Percentiles rank a stretch among this genome's conserved stretches.
Conservation (phyloP, 352 stramenopile genomes). For the Globisporangium paroecandrum region DNA sequence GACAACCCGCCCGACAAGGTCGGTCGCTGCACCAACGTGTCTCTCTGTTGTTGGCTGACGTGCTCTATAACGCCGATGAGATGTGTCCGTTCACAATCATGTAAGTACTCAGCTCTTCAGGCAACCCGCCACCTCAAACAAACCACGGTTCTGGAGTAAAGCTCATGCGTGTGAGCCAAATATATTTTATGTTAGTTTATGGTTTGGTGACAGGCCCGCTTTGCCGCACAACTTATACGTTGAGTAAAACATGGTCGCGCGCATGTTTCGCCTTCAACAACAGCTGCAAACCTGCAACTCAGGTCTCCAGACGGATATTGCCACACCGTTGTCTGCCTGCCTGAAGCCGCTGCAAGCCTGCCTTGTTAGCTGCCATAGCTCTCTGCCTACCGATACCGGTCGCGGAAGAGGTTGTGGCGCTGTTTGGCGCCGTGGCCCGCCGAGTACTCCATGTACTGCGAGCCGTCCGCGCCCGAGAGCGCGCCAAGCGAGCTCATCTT, state of each 20-base stretch:
- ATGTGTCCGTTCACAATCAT: background rate
- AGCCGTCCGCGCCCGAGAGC: conserved; percentile 73
- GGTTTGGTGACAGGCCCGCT: background rate
- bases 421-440: conserved; percentile 77
- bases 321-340: background rate
- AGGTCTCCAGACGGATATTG: background rate
- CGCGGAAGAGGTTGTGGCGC: conserved; percentile 84
- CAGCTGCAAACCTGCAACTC: background rate
- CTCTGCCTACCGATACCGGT: conserved; percentile 61
- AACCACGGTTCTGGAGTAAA: background rate
- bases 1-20: background rate
- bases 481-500: conserved; percentile 70
- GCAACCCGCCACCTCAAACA: background rate
- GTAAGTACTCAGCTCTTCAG: background rate
- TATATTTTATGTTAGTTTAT: background rate
- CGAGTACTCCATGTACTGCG: conserved; percentile 87
- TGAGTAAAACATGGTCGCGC: background rate
- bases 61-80: background rate
- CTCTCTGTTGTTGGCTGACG: background rate
- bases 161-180: background rate
- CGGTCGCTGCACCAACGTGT: background rate
- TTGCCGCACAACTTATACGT: background rate
- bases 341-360: background rate
- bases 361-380: background rate
- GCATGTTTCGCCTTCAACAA: background rate